phyloP scores from a whole-genome alignment of 139 green algal species.

The Tetraselmis chui region DNA sequence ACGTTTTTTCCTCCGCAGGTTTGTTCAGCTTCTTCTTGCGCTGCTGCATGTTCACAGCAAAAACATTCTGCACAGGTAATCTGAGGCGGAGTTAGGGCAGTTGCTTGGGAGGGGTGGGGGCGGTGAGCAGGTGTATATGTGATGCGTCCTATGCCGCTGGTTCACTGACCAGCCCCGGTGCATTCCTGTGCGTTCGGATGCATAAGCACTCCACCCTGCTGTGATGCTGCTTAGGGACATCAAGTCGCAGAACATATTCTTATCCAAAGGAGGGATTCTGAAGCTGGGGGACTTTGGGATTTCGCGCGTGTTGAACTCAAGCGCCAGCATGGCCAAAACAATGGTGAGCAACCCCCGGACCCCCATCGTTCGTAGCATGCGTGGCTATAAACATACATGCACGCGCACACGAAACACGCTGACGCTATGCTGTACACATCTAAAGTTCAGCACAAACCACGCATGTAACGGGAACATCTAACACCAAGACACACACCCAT shows the following conservation, averaged over 20 bases:
- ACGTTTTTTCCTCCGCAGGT: not conserved
- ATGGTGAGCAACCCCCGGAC: not conserved
- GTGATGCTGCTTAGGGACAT: constrained; percentile 48
- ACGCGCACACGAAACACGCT: too few relatives aligned
- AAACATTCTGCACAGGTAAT: not conserved
- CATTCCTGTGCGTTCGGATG: not conserved
- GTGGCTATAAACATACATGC: too few relatives aligned
- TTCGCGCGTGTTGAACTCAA: constrained; percentile 28
- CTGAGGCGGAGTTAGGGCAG: not conserved
- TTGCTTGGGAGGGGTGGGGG: too few relatives aligned
- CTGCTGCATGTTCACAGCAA: not conserved
- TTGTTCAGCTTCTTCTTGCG: not conserved
- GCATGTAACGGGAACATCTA: too few relatives aligned
- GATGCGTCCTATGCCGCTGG: not conserved
- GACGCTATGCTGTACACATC: too few relatives aligned
- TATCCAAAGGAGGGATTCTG: constrained; percentile 11
- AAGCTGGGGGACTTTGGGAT: constrained; percentile 71
- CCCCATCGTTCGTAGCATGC: too few relatives aligned
- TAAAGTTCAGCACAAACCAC: too few relatives aligned
- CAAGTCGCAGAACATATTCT: constrained; percentile 58
- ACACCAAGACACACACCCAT: too few relatives aligned
- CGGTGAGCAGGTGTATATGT: too few relatives aligned
- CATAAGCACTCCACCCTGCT: not conserved
- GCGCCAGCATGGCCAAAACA: not conserved
- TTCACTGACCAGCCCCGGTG: not conserved